Evolutionary conservation across 345 rosid species (phyloP), one percentile per base, ranked within the genome.

Genomic region (Eucalyptus victrix): DNA sequence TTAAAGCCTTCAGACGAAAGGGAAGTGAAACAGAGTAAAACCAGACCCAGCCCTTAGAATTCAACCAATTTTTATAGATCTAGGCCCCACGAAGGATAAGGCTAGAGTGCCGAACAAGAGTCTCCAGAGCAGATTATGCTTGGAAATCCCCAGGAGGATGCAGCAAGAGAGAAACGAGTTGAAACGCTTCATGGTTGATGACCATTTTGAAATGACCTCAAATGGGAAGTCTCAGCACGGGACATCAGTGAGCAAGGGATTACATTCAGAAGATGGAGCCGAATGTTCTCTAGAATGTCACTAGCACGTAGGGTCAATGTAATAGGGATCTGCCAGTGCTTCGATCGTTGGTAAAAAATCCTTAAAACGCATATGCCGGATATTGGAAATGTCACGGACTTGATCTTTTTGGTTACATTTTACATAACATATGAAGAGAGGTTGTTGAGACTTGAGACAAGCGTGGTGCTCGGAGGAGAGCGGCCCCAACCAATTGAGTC

Each of bases 131-230:
- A 94, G 98, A 24, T 81, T 96, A 88, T 94, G 97, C 93, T 89
- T 96, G 92, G 97, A 96, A 91, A 45, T 45, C 83, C 96, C 97
- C 7, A 97, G 98, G 62, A 96, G 99, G 91, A 97, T 96, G 87
- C 99, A 96, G 93, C 98, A 94, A 87, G 99, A 97, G 80, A 93
- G 92, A 91, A 94, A 94, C 88, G 97, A 94, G 72, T 87, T 93
- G 91, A 94, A 95, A 90, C 90, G 91, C 88, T 88, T 93, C 54
- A 93, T 93, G 90, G 90, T 92, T 72, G 94, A 92, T 81, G 90
- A 92, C 89, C 89, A 89, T 56, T 32, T 50, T 13, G 91, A 87
- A 89, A 85, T 88, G 12, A 50, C 67, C 32, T 60, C 88, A 51
- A 69, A 86, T 60, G 86, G 85, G 40, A 90, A 90, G 87, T 50